Evolutionary conservation across 495 filamentous ascomycete genomes (phyloP), one percentile per base, ranked within the genome.

Genomic region (Aspergillus affinis): DNA sequence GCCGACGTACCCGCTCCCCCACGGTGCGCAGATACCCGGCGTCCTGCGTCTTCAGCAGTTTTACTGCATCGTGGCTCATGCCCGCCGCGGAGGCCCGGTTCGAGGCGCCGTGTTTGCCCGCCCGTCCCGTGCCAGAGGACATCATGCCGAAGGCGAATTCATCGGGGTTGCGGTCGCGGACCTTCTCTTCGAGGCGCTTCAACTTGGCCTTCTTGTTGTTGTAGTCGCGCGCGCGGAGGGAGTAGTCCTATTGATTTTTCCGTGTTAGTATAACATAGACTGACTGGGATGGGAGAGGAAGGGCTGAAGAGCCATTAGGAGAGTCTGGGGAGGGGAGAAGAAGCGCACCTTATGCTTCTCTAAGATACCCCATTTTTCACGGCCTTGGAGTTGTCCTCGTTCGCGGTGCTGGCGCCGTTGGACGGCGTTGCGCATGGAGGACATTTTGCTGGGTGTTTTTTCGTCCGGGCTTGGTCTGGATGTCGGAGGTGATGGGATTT

Each of bases 131-230:
- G 61, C 75, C 76, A 3, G 69, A 70, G 41, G 77, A 81, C 73
- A 95, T 83, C 94, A 98, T 98, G 23, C 87, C 89, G 69, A 91
- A 97, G 75, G 90, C 87, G 79, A 98, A 98, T 74, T 97, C 92
- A 85, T 98, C 94, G 46, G 93, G 91, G 73, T 98, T 98, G 62
- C 91, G 88, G 47, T 94, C 86, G 57, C 84, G 81, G 21, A 88
- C 93, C 75, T 96, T 97, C 60, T 88, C 81, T 63, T 86, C 82
- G 18, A 98, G 85, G 3, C 84, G 81, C 69, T 89, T 88, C 48
- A 97, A 80, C 29, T 88, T 86, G n/a, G 78, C 77, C 70, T 95
- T 89, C 71, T 98, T 98, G 65, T 75, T 75, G 69, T 91, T 92
- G 84, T 89, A 91, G 80, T 97, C 92, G 71, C 84, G 84, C 4